Percentiles rank a stretch among this genome's conserved stretches.
Conservation (phyloP, 805 yeast species). For the Candida incommunis region DNA sequence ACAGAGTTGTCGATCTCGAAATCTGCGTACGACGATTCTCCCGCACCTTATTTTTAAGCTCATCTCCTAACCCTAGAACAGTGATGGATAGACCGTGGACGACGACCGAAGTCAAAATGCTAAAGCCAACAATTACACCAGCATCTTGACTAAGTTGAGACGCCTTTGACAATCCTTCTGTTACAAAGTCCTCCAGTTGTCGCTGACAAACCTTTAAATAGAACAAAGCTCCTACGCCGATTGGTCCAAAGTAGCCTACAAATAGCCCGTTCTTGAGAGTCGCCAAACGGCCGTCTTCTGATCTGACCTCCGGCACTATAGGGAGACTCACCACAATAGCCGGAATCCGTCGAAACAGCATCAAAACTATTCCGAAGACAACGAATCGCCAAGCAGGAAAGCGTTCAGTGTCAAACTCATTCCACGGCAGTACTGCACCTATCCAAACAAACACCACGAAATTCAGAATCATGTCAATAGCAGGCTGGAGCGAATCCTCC, state of each 20-base stretch:
- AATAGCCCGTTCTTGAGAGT: conserved; percentile 50
- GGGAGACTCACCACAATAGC: conserved; percentile 33
- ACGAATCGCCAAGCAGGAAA: conserved; percentile 22
- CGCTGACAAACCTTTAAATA: conserved; percentile 32
- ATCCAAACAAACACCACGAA: conserved; percentile 55
- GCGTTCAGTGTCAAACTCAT: conserved; percentile 30
- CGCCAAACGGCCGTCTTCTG: background rate
- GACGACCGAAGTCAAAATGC: conserved; percentile 54
- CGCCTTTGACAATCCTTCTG: background rate
- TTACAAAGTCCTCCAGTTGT: conserved; percentile 19
- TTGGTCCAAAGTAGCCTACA: conserved; percentile 62
- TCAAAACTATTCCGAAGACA: conserved; percentile 19
- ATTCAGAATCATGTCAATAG: conserved; percentile 49
- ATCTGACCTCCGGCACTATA: conserved; percentile 40
- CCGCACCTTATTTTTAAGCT: background rate
- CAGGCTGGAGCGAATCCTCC: conserved; percentile 50
- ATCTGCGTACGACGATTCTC: background rate
- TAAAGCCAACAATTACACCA: conserved; percentile 40
- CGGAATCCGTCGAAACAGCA: conserved; percentile 24
- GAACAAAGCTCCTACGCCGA: conserved; percentile 49
- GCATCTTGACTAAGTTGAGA: conserved; percentile 2
- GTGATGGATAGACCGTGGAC: conserved; percentile 43
- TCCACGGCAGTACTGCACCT: conserved; percentile 64
- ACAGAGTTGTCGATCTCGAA: no score
- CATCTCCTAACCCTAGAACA: background rate